phyloP scores from a whole-genome alignment of 2,329 filamentous ascomycete genomes.

The Venturia effusa region DNA sequence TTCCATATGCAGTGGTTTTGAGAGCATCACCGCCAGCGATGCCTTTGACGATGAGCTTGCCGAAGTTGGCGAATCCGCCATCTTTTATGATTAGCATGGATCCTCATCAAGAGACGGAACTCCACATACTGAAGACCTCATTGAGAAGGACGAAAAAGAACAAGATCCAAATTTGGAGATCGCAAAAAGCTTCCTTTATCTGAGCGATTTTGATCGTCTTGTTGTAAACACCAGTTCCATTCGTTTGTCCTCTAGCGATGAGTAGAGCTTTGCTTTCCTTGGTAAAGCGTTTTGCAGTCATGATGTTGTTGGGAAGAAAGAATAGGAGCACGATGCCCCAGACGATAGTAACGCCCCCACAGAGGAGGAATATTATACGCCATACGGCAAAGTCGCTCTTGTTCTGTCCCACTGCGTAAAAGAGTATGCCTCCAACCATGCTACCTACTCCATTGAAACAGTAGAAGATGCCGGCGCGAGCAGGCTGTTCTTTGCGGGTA shows the following conservation, averaged over 20 bases:
- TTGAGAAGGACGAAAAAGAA: slow-evolving; percentile 40
- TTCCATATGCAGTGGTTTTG: slow-evolving; percentile 41
- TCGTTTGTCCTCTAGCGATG: slow-evolving; percentile 27
- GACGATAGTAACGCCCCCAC: slow-evolving; percentile 33
- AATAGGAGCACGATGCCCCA: slow-evolving; percentile 32
- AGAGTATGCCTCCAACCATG: slow-evolving; percentile 23
- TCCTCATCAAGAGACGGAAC: background rate
- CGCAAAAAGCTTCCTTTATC: slow-evolving; percentile 35
- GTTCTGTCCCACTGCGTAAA: slow-evolving; percentile 32
- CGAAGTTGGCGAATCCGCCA: slow-evolving; percentile 26
- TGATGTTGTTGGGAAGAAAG: slow-evolving; percentile 32
- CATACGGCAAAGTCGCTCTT: slow-evolving; percentile 30
- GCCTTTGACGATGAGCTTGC: slow-evolving; percentile 45
- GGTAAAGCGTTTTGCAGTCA: slow-evolving; percentile 31
- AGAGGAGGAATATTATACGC: slow-evolving; percentile 35
- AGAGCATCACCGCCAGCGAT: slow-evolving; percentile 31
- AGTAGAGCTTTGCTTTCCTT: slow-evolving; percentile 34
- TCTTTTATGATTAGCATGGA: background rate
- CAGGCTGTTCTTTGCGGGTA: slow-evolving; percentile 14
- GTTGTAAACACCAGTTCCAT: slow-evolving; percentile 36
- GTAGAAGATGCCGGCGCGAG: slow-evolving; percentile 19
- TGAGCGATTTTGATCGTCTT: slow-evolving; percentile 37
- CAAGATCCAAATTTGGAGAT: slow-evolving; percentile 35
- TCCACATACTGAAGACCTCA: slow-evolving; percentile 33
- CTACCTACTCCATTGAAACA: slow-evolving; percentile 18